A percentile compares a stretch with the other conserved stretches of the same genome.
These are phyloP conservation scores for Phaeoacremonium minimum DNA, from an alignment of 2,329 filamentous ascomycete species.

Conservation along the genomic window DNA sequence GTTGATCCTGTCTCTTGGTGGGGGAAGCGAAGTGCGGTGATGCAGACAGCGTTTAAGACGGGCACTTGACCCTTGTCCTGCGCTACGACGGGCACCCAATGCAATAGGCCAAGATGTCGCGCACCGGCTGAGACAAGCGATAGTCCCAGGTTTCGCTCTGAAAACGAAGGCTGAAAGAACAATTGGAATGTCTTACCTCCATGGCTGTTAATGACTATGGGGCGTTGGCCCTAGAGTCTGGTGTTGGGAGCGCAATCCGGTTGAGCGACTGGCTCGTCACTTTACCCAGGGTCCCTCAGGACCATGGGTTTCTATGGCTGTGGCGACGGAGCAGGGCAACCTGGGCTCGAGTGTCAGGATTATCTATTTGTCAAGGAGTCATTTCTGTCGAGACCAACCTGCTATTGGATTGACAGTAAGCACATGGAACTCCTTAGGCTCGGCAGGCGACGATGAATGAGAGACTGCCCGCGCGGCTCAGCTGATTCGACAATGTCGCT, in stretches of 20 bases:
- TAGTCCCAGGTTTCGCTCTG: no score
- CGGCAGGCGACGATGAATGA: background rate
- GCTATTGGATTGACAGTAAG: no score
- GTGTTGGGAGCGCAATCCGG: background rate
- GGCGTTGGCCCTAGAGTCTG: background rate
- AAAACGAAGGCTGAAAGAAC: background rate
- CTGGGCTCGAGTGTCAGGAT: background rate
- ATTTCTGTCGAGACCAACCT: no score
- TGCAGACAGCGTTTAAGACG: slow-evolving; percentile 4
- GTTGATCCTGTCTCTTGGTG: no score
- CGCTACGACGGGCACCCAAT: slow-evolving; percentile 9
- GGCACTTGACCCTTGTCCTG: slow-evolving; percentile 2
- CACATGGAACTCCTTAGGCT: no score
- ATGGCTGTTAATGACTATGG: background rate
- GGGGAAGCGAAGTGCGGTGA: slow-evolving; percentile 1
- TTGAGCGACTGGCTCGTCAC: background rate
- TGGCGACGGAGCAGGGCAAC: background rate
- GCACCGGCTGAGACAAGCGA: slow-evolving; percentile 8
- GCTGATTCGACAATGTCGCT: background rate
- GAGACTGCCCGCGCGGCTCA: background rate
- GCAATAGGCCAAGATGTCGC: slow-evolving; percentile 4
- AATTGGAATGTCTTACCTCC: background rate
- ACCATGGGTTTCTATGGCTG: background rate
- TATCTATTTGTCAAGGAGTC: no score
- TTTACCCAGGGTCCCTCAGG: background rate